Conservation (phyloP, 768 basidiomycete genomes). For the Mycena venus region DNA sequence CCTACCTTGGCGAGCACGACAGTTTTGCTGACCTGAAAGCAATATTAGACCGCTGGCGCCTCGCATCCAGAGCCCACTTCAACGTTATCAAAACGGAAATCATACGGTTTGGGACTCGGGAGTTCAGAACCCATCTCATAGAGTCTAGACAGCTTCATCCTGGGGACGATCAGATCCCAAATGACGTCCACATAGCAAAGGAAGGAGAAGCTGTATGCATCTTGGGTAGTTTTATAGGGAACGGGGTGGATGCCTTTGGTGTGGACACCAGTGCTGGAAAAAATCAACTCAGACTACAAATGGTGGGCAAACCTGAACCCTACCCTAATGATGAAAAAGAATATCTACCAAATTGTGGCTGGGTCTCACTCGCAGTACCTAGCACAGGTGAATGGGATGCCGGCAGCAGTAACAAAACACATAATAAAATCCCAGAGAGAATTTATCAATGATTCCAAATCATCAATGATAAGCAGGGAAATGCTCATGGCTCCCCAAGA, state of each 20-base stretch:
- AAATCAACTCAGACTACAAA: neutral
- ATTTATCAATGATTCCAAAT: neutral
- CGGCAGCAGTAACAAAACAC: neutral
- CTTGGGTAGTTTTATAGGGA: neutral
- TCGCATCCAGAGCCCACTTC: neutral
- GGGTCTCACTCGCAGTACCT: too few relatives aligned
- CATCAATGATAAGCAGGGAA: neutral
- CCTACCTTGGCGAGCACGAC: neutral
- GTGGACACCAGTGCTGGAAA: neutral
- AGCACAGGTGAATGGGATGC: too few relatives aligned
- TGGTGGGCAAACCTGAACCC: neutral
- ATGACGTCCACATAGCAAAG: neutral
- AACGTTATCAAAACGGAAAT: neutral
- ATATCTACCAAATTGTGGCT: neutral
- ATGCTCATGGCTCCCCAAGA: neutral
- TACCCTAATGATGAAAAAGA: neutral
- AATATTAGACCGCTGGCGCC: neutral
- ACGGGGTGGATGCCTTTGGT: neutral
- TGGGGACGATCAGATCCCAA: neutral
- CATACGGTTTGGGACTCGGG: neutral
- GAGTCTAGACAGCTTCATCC: neutral
- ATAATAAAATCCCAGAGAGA: neutral
- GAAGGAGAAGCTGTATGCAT: neutral
- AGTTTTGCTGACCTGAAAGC: neutral
- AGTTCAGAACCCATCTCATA: neutral